Conservation (phyloP, 306 rosid species). For the Leucaena leucocephala region DNA sequence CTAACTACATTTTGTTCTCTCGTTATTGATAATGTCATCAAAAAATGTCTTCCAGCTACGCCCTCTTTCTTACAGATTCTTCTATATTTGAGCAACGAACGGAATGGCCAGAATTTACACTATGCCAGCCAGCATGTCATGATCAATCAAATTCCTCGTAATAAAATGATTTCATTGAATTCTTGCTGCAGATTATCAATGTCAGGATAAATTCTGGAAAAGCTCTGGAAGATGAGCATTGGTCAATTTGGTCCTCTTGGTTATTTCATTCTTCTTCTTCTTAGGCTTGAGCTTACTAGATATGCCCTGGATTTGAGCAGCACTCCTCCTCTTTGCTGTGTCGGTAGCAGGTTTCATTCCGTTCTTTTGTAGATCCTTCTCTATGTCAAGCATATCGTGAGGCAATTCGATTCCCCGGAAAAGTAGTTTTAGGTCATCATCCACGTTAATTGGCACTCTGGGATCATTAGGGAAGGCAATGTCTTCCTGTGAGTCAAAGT, state of each 20-base stretch:
- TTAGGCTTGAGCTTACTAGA: conserved; percentile 74
- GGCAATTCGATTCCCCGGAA: conserved; percentile 82
- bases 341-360: conserved; percentile 98
- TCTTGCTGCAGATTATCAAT: conserved; percentile 1
- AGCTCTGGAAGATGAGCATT: conserved; percentile 98
- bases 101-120: conserved; percentile 52
- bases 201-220: conserved; percentile 55
- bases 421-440: conserved; percentile 76
- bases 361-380: conserved; percentile 89
- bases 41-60: conserved; percentile 50
- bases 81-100: conserved; percentile 41
- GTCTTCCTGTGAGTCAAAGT: conserved; percentile 99
- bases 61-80: conserved; percentile 56
- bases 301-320: conserved; percentile 72
- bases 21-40: conserved; percentile 31
- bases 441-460: conserved; percentile 73
- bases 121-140: conserved; percentile 13
- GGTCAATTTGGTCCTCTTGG: conserved; percentile 96
- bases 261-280: conserved; percentile 88
- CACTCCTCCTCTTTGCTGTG: conserved; percentile 90
- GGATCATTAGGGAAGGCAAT: conserved; percentile 95
- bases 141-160: background rate
- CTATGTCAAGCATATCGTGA: conserved; percentile 88
- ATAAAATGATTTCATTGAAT: conserved; percentile 14
- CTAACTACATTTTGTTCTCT: background rate